Evolutionary conservation across 352 stramenopile species (phyloP).

Genomic region (Globisporangium rhizosaccharum): DNA sequence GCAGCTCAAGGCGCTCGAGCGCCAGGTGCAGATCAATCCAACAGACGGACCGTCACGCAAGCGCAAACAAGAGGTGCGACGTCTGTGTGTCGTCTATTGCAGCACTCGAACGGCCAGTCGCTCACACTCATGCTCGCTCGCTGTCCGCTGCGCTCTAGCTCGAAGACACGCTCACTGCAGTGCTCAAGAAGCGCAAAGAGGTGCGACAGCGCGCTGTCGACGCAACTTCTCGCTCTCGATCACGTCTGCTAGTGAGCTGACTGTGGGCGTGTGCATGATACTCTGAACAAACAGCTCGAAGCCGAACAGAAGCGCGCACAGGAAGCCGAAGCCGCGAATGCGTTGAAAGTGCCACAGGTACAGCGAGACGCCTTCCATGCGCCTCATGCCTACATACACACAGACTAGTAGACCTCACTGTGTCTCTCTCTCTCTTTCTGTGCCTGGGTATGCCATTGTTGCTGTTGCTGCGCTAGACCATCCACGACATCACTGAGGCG

Average conservation of each 20-base stretch:
- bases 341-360: slow-evolving; percentile 25
- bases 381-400: neutral
- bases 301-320: slow-evolving; percentile 33
- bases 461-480: slow-evolving; percentile 28
- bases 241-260: neutral
- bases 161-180: slow-evolving; percentile 58
- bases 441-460: too few relatives aligned
- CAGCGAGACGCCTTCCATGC: neutral
- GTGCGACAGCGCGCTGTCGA: slow-evolving; percentile 8
- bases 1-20: slow-evolving; percentile 58
- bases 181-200: slow-evolving; percentile 70
- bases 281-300: slow-evolving; percentile 22
- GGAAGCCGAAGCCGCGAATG: slow-evolving; percentile 14
- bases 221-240: too few relatives aligned
- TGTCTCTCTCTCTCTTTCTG: too few relatives aligned
- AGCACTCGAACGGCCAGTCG: neutral
- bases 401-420: neutral
- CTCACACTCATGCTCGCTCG: neutral
- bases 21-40: slow-evolving; percentile 51
- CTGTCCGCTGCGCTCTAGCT: slow-evolving; percentile 21
- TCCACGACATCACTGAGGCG: slow-evolving; percentile 39
- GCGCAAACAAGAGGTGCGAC: slow-evolving; percentile 55
- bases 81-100: too few relatives aligned
- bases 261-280: neutral
- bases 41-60: slow-evolving; percentile 64